Evolutionary conservation across 768 basidiomycete species (phyloP).

Genomic region (Suillus plorans): DNA sequence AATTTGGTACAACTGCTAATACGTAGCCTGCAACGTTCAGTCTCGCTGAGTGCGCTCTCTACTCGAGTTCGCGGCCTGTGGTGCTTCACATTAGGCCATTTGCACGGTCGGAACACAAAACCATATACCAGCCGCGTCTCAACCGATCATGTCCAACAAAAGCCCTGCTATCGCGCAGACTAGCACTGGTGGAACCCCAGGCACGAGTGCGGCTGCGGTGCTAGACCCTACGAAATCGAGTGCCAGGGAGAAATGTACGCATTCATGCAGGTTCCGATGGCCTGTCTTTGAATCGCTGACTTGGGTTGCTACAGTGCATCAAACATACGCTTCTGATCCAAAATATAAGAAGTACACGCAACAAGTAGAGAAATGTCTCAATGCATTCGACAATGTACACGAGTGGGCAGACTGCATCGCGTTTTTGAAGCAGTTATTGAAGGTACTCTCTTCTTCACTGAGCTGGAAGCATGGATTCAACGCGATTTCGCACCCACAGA

Average conservation of each 20-base stretch:
- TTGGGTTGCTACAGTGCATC: slow-evolving; percentile 47
- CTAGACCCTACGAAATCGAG: not conserved
- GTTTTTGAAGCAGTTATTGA: slow-evolving; percentile 90
- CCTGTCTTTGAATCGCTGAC: not conserved
- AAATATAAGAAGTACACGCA: slow-evolving; percentile 93
- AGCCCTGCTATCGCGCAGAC: not conserved
- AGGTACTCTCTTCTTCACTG: slow-evolving; percentile 47
- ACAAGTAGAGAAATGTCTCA: slow-evolving; percentile 90
- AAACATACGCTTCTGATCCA: slow-evolving; percentile 72
- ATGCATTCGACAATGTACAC: slow-evolving; percentile 91
- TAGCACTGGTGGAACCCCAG: not conserved
- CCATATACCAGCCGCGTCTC: not conserved
- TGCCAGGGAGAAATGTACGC: slow-evolving; percentile 1
- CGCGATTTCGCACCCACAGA: slow-evolving; percentile 46
- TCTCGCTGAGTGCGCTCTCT: not conserved
- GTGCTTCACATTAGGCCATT: not conserved
- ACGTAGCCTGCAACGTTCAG: not conserved
- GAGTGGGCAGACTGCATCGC: slow-evolving; percentile 99
- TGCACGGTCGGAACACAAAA: not conserved
- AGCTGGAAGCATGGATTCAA: not conserved
- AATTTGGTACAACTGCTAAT: not conserved
- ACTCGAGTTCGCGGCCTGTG: not conserved
- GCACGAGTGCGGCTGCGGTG: not conserved
- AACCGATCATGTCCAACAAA: slow-evolving; percentile 2
- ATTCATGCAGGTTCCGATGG: not conserved